These are phyloP conservation scores for Pistacia integerrima DNA, from an alignment of 345 rosid genomes.

Conservation along the genomic window DNA sequence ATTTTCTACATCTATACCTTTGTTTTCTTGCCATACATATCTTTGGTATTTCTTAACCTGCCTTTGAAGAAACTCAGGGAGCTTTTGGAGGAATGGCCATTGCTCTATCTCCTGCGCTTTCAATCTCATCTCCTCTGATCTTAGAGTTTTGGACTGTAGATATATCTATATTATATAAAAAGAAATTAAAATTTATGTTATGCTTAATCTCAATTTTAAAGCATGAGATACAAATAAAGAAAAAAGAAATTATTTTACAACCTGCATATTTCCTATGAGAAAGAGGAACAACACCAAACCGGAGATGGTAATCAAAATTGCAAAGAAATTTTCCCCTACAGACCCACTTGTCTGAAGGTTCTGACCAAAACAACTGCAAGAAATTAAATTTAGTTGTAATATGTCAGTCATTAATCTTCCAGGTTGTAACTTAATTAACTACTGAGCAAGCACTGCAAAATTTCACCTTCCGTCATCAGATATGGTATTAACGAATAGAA, in stretches of 20 bases:
- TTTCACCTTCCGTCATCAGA: too few relatives aligned
- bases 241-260: background rate
- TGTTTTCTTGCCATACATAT: background rate
- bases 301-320: background rate
- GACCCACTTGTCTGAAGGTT: conserved; percentile 13
- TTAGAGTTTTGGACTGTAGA: background rate
- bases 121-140: background rate
- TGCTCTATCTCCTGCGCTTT: background rate
- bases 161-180: background rate
- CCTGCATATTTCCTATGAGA: conserved; percentile 11
- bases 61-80: background rate
- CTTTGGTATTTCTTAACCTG: background rate
- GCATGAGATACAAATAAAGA: background rate
- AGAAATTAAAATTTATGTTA: background rate
- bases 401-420: too few relatives aligned
- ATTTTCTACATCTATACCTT: background rate
- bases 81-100: background rate
- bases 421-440: too few relatives aligned
- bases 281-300: background rate
- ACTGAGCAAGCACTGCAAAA: too few relatives aligned
- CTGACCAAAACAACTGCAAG: too few relatives aligned
- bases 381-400: too few relatives aligned
- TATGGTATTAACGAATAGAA: too few relatives aligned
- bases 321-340: conserved; percentile 6
- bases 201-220: background rate